A percentile compares a stretch with the other conserved stretches of the same genome.
Conservation (phyloP, 176 grass and related monocot species). For the Bonia amplexicaulis region DNA sequence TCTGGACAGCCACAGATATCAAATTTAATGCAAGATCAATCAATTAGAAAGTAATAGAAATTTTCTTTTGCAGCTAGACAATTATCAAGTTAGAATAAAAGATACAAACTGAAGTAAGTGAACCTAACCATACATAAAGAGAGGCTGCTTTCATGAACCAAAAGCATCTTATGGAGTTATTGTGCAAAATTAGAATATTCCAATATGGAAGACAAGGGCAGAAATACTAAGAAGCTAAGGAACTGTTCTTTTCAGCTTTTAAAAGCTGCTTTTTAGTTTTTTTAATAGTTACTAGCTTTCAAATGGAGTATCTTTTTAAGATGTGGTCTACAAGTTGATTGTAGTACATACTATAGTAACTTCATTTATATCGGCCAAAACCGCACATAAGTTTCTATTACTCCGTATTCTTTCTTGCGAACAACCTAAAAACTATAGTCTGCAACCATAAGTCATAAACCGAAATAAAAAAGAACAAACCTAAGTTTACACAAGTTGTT, state of each 20-base stretch:
- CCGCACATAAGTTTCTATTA: too few species aligned
- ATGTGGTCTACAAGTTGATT: too few species aligned
- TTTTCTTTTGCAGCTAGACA: not conserved
- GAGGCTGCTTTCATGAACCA: not conserved
- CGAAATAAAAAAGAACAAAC: too few species aligned
- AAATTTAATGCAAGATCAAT: not conserved
- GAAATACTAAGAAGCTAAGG: not conserved
- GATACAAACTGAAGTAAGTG: not conserved
- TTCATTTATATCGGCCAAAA: too few species aligned
- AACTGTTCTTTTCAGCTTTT: too few species aligned
- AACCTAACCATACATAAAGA: not conserved
- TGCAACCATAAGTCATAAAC: too few species aligned
- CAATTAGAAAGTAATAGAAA: not conserved
- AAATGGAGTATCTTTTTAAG: too few species aligned
- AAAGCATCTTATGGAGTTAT: not conserved
- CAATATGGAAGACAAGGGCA: not conserved
- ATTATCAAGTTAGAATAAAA: not conserved
- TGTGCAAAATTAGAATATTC: not conserved
- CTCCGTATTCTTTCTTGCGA: too few species aligned
- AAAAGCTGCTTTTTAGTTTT: too few species aligned
- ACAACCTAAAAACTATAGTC: too few species aligned
- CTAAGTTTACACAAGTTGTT: not conserved
- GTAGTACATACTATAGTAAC: too few species aligned
- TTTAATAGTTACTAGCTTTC: too few species aligned
- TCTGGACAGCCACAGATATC: constrained; percentile 36